Evolutionary conservation across 2,329 filamentous ascomycete genomes (phyloP).

Genomic region (Sphaerulina vaccinii): DNA sequence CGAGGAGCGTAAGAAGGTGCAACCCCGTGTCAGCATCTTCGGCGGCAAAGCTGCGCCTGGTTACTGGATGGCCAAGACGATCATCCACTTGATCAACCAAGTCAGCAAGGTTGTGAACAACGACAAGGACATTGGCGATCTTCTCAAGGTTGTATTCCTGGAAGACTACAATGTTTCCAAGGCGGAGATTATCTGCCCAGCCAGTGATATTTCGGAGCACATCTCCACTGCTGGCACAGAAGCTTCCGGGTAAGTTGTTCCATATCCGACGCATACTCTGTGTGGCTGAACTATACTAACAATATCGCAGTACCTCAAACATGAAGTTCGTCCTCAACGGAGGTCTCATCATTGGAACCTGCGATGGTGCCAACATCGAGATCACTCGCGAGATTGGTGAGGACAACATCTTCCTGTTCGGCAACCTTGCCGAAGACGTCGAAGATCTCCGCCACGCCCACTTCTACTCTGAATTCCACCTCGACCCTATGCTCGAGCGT

Average conservation of each 20-base stretch:
- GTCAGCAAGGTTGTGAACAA: slow-evolving; percentile 89
- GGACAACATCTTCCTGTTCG: slow-evolving; percentile 97
- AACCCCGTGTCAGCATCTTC: slow-evolving; percentile 90
- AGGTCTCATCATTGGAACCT: slow-evolving; percentile 94
- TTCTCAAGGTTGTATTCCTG: slow-evolving; percentile 94
- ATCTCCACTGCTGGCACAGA: slow-evolving; percentile 98
- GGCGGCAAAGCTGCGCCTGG: slow-evolving; percentile 96
- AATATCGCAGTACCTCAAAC: slow-evolving; percentile 71
- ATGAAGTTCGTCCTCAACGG: slow-evolving; percentile 99
- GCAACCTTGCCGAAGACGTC: slow-evolving; percentile 91
- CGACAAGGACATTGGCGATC: slow-evolving; percentile 85
- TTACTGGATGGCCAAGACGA: slow-evolving; percentile 99
- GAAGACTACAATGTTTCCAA: slow-evolving; percentile 99
- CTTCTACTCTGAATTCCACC: slow-evolving; percentile 73
- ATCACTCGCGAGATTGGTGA: slow-evolving; percentile 97
- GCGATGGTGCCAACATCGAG: slow-evolving; percentile 88
- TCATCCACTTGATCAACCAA: slow-evolving; percentile 89
- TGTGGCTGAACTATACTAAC: not conserved
- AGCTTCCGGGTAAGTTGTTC: slow-evolving; percentile 52
- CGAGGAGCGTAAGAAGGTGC: slow-evolving; percentile 81
- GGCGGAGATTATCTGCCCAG: slow-evolving; percentile 92
- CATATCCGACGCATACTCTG: not conserved
- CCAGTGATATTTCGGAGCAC: slow-evolving; percentile 95
- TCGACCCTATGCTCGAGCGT: slow-evolving; percentile 73
- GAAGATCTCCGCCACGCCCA: slow-evolving; percentile 91